These are phyloP conservation scores for Phyllosticta capitalensis DNA, from an alignment of 2,329 filamentous ascomycete species.

Conservation along the genomic window DNA sequence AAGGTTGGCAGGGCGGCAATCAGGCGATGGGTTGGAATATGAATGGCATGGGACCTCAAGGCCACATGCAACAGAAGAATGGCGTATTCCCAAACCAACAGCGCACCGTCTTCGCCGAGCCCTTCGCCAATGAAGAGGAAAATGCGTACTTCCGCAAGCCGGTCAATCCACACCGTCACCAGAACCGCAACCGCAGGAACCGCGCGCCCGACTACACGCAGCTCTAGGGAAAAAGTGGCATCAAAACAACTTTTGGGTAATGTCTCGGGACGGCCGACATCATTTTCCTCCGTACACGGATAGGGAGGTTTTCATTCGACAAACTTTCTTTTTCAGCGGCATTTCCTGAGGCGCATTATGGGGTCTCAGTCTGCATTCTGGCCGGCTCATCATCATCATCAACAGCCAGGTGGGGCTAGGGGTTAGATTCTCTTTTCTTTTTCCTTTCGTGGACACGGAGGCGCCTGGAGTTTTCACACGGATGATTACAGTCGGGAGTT, in stretches of 20 bases:
- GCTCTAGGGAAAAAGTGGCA: constrained; percentile 42
- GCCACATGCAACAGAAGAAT: constrained; percentile 15
- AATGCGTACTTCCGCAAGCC: constrained; percentile 93
- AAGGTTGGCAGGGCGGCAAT: constrained; percentile 16
- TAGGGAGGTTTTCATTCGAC: background rate
- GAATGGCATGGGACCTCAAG: constrained; percentile 10
- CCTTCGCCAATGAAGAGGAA: constrained; percentile 59
- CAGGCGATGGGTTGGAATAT: constrained; percentile 5
- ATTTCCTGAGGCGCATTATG: background rate
- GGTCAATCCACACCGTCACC: constrained; percentile 85
- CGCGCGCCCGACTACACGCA: constrained; percentile 88
- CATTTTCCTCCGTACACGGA: background rate
- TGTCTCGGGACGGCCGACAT: background rate
- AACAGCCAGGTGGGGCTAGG: background rate
- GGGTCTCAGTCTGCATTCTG: background rate
- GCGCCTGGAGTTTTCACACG: background rate
- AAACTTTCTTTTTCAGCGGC: background rate
- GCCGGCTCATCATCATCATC: background rate
- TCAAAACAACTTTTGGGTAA: background rate
- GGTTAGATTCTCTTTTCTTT: background rate
- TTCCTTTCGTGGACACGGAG: background rate
- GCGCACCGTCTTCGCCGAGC: constrained; percentile 42
- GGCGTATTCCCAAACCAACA: constrained; percentile 50
- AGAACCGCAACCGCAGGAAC: constrained; percentile 68
- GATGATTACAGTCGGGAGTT: background rate